Base-by-base conservation (phyloP, 2,329 filamentous ascomycete species). In the Saccharata proteae region DNA sequence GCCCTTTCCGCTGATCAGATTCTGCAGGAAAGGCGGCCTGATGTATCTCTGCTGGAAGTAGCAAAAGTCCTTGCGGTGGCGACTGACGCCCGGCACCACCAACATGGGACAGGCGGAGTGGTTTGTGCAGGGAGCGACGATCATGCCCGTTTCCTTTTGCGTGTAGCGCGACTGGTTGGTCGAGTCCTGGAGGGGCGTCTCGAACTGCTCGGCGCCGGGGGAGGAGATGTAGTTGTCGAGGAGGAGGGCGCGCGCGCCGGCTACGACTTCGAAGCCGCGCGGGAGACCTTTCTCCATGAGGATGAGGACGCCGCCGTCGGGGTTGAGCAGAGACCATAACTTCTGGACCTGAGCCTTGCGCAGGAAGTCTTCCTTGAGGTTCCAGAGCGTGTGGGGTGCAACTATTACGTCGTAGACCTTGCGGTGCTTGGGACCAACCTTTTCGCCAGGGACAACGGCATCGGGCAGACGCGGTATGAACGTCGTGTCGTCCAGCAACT, bases 381-480 rank as follows among this genome's bases (percentile, higher is more conserved):
- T 71, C 55, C 92, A 77, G 14, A 98, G 65, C 4, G 77, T 69
- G 49, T 98, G 84, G 2, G 85, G 82, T 1, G 85, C 86, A 40
- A 98, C 77, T 43, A 98, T 83, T 4, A 98, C 58, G 48, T 98
- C 90, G 52, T 79, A 94, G 25, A 74, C 70, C 57, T 96, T 94
- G 38, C 79, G 71, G 45, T 61, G 43, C 41, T 43, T 43, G 8
- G 39, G 32, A 29, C 51, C 54, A 15, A 37, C 31, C 20, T 52
- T 44, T 22, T 60, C 71, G 14, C 69, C 63, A 1, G 72, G 69
- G 48, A 79, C 77, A 16, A 84, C 57, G 40, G 88, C 85, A 47
- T 96, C 84, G 0, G 90, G 90, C n/a, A 96, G 61, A 4, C 86
- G 76, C 6, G 88, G 86, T 6, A 98, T 66, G 49, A 98, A 94